A percentile compares a stretch with the other conserved stretches of the same genome.
These are phyloP conservation scores for Bisporella sp. DNA, from an alignment of 2,329 filamentous ascomycete species.

Conservation along the genomic window DNA sequence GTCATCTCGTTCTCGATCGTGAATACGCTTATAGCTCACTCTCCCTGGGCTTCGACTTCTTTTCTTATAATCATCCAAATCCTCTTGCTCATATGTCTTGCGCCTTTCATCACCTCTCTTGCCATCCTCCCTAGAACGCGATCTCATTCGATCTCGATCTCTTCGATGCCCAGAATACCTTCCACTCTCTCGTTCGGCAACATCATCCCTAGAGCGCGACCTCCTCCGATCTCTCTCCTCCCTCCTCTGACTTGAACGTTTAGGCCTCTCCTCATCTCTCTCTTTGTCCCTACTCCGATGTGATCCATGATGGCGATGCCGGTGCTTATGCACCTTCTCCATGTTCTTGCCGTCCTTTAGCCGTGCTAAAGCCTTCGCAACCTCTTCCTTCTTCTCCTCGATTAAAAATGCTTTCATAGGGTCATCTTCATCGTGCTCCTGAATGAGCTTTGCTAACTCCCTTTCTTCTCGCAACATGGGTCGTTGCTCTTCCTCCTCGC, in stretches of 20 bases:
- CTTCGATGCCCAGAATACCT: background rate
- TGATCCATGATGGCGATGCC: conserved; percentile 21
- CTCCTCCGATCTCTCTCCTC: conserved; percentile 11
- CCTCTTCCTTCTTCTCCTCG: conserved; percentile 84
- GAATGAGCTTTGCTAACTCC: conserved; percentile 68
- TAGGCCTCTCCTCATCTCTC: conserved; percentile 8
- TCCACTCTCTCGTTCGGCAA: background rate
- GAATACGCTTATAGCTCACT: background rate
- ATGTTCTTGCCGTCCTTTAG: conserved; percentile 30
- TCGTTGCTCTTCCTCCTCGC: conserved; percentile 36
- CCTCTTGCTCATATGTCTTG: conserved; percentile 3
- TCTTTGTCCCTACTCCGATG: conserved; percentile 11
- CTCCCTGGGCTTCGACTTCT: conserved; percentile 9
- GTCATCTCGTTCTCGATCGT: conserved; percentile 6
- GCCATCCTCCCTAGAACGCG: conserved; percentile 11
- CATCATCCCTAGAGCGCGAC: conserved; percentile 12
- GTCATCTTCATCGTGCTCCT: conserved; percentile 87
- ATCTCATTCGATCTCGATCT: conserved; percentile 11
- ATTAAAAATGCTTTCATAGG: conserved; percentile 93
- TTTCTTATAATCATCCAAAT: conserved; percentile 2
- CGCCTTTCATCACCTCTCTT: conserved; percentile 2
- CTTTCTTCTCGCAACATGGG: conserved; percentile 73
- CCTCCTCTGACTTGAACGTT: conserved; percentile 9
- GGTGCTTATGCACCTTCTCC: conserved; percentile 17
- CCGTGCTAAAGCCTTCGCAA: conserved; percentile 60